phyloP scores from a whole-genome alignment of 148 eudicot genomes.

The Chenopodium quinoa region DNA sequence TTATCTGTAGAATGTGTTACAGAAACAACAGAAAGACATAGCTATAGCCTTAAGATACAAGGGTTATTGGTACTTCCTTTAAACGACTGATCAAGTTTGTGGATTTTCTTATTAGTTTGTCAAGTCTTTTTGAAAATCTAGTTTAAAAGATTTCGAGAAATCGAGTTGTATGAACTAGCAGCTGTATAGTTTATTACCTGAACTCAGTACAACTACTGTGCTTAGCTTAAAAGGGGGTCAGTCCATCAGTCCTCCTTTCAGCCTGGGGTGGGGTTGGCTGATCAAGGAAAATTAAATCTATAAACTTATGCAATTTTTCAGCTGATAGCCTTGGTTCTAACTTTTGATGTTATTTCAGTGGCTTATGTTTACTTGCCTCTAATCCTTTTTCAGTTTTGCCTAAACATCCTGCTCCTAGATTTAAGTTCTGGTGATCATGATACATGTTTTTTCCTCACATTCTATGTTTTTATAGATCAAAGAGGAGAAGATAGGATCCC shows the following conservation, averaged over 20 bases:
- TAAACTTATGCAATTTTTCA: background rate
- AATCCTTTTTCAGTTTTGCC: background rate
- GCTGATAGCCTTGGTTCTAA: background rate
- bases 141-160: background rate
- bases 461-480: conserved; percentile 41
- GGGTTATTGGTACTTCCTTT: background rate
- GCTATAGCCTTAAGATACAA: background rate
- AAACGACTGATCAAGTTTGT: background rate
- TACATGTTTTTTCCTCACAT: background rate
- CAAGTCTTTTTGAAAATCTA: background rate
- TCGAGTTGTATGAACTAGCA: background rate
- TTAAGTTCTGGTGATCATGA: background rate
- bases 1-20: background rate
- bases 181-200: background rate
- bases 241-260: background rate
- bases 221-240: background rate
- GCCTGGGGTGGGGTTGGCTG: background rate
- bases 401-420: background rate
- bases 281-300: background rate
- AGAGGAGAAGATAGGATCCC: conserved; percentile 63
- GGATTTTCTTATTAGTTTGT: background rate
- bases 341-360: no score
- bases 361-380: background rate
- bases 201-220: background rate
- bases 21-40: background rate